Percentiles rank a stretch among this genome's conserved stretches.
These are phyloP conservation scores for Parascedosporium putredinis DNA, from an alignment of 2,329 filamentous ascomycete species.

Conservation along the genomic window DNA sequence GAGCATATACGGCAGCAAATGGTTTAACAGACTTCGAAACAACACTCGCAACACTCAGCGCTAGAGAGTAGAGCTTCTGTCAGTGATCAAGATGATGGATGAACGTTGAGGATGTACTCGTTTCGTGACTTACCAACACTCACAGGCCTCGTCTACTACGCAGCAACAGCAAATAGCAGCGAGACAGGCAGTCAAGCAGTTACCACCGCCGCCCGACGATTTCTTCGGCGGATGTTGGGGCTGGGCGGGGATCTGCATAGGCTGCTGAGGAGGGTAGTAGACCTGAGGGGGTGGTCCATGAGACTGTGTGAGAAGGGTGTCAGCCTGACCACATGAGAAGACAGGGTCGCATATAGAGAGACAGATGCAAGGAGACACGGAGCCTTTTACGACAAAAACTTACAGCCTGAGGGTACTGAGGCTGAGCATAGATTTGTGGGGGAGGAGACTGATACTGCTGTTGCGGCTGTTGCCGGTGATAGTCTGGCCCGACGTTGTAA, in stretches of 20 bases:
- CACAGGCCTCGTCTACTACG: conserved; percentile 37
- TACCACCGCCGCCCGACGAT: conserved; percentile 25
- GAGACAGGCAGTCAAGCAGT: conserved; percentile 36
- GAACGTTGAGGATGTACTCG: too few species aligned
- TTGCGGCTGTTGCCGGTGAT: conserved; percentile 3
- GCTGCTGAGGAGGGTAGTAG: conserved; percentile 23
- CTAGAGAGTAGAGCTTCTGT: conserved; percentile 14
- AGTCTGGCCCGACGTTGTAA: conserved; percentile 7
- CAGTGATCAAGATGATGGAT: not conserved
- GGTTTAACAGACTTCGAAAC: conserved; percentile 15
- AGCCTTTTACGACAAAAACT: too few species aligned
- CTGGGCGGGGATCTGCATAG: conserved; percentile 29
- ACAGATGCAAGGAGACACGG: too few species aligned
- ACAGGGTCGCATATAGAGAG: too few species aligned
- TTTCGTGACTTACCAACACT: conserved; percentile 39
- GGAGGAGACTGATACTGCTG: conserved; percentile 4
- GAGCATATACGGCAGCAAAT: not conserved
- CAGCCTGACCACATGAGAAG: too few species aligned
- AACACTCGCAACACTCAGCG: conserved; percentile 31
- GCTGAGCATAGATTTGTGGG: conserved; percentile 10
- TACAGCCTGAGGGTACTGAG: conserved; percentile 30
- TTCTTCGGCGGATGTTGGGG: conserved; percentile 22
- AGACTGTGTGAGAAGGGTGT: conserved; percentile 15
- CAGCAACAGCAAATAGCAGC: conserved; percentile 41
- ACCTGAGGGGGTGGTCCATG: conserved; percentile 18